Evolutionary conservation across 805 yeast genomes (phyloP).

Genomic region (Myxozyma melibiosi): DNA sequence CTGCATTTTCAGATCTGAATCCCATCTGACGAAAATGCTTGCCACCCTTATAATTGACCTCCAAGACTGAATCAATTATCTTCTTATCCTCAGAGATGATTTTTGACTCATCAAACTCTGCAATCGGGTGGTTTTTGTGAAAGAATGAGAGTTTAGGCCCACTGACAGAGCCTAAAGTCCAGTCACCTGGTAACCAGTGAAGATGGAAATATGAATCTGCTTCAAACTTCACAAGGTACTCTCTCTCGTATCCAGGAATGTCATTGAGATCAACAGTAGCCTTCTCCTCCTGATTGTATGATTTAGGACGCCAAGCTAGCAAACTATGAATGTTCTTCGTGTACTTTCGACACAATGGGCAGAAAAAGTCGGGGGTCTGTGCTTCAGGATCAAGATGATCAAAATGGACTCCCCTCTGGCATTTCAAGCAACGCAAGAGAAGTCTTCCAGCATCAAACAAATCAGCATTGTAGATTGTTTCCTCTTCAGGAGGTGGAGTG

Average conservation of each 20-base stretch:
- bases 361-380: background rate
- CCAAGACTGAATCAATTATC: constrained; percentile 20
- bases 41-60: constrained; percentile 10
- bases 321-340: constrained; percentile 12
- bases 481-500: no score
- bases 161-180: constrained; percentile 15
- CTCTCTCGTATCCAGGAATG: constrained; percentile 18
- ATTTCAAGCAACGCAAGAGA: constrained; percentile 27
- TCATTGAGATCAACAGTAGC: background rate
- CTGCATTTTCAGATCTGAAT: constrained; percentile 15
- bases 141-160: constrained; percentile 7
- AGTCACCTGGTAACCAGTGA: constrained; percentile 28
- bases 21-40: constrained; percentile 6
- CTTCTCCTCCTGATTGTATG: background rate
- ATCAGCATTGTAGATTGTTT: background rate
- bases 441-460: constrained; percentile 12
- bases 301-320: constrained; percentile 26
- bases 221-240: constrained; percentile 27
- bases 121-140: constrained; percentile 10
- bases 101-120: background rate
- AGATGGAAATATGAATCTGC: constrained; percentile 21
- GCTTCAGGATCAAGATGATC: constrained; percentile 7
- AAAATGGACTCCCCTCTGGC: constrained; percentile 19
- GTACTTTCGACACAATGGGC: constrained; percentile 14
- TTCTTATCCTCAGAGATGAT: constrained; percentile 19